phyloP scores from a whole-genome alignment of 2,329 filamentous ascomycete species.

The Knufia fluminis region DNA sequence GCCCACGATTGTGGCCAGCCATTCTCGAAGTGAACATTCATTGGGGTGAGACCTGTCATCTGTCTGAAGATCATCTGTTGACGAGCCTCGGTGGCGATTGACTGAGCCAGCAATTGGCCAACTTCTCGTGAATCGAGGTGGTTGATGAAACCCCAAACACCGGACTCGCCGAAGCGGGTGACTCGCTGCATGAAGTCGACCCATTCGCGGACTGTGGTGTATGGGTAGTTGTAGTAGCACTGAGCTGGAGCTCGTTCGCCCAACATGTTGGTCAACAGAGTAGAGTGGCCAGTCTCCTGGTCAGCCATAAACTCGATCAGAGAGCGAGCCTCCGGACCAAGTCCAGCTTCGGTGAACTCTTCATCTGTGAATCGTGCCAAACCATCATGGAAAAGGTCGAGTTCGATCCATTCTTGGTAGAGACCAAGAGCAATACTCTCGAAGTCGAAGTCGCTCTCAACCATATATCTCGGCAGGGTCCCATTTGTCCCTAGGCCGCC shows the following conservation, averaged over 20 bases:
- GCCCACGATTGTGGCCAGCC: conserved; percentile 77
- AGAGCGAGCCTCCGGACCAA: conserved; percentile 59
- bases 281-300: conserved; percentile 70
- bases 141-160: conserved; percentile 70
- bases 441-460: conserved; percentile 61
- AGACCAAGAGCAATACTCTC: conserved; percentile 65
- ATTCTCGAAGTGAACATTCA: conserved; percentile 73
- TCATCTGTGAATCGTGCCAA: conserved; percentile 58
- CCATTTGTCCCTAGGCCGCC: conserved; percentile 24
- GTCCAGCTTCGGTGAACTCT: conserved; percentile 60
- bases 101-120: conserved; percentile 62
- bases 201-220: conserved; percentile 63
- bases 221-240: conserved; percentile 77
- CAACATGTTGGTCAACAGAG: conserved; percentile 67
- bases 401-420: conserved; percentile 77
- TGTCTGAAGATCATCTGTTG: conserved; percentile 82
- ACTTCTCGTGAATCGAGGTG: conserved; percentile 69
- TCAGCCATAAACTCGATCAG: conserved; percentile 68
- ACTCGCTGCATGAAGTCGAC: conserved; percentile 78
- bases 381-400: conserved; percentile 72
- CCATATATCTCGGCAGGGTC: neutral
- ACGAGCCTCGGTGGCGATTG: conserved; percentile 67
- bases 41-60: conserved; percentile 68
- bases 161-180: conserved; percentile 71
- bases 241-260: conserved; percentile 58